Percentiles rank a stretch among this genome's conserved stretches.
phyloP scores from a whole-genome alignment of 129 eudicot genomes.

The Chrysanthemum makinoi region DNA sequence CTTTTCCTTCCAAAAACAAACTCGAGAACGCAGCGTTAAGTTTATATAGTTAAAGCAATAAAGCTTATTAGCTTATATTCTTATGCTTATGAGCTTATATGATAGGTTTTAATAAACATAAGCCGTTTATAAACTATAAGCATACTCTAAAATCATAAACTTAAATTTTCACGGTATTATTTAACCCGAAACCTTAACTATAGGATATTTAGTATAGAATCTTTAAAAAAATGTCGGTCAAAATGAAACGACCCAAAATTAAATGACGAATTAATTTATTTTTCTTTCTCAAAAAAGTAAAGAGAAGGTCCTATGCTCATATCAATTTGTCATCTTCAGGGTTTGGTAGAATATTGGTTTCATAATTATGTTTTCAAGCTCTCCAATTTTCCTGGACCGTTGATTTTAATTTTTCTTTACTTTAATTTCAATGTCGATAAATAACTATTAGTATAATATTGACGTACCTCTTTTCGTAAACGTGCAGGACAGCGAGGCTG shows the following conservation, averaged over 20 bases:
- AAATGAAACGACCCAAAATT: neutral
- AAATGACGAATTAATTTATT: neutral
- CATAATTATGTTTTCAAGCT: neutral
- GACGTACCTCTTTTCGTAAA: too few species aligned
- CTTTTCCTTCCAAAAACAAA: too few species aligned
- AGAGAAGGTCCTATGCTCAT: neutral
- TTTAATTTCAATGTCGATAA: neutral
- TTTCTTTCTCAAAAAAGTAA: neutral
- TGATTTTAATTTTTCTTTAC: neutral
- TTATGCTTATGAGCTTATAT: too few species aligned
- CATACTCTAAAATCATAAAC: too few species aligned
- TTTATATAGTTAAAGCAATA: too few species aligned
- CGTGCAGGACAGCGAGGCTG: too few species aligned
- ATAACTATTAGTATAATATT: neutral
- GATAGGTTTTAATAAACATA: too few species aligned
- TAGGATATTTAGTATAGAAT: neutral
- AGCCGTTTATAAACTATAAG: too few species aligned
- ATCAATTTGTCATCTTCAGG: neutral
- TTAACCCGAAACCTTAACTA: neutral
- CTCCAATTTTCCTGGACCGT: slow-evolving; percentile 1
- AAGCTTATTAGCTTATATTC: too few species aligned
- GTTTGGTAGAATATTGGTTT: neutral
- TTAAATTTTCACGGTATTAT: neutral
- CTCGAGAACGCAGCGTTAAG: too few species aligned
- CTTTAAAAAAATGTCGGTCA: neutral